Percentiles rank a stretch among this genome's conserved stretches.
These are phyloP conservation scores for Podila minutissima DNA, from an alignment of 192 early-diverging fungal genomes.

Conservation along the genomic window DNA sequence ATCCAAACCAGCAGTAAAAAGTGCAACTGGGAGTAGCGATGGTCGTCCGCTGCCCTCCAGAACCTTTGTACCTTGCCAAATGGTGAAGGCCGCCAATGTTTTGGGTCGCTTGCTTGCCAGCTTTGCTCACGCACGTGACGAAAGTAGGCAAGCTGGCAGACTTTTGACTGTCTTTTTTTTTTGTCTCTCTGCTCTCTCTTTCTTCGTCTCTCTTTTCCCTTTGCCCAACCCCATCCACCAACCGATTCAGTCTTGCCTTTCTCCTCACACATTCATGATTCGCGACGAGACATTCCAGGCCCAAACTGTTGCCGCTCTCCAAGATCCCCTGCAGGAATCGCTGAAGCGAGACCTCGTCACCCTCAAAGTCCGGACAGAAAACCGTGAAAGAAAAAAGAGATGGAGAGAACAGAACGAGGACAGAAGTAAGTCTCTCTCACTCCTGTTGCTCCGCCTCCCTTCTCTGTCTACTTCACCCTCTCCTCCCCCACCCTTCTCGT, in stretches of 20 bases:
- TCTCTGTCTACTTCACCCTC: not conserved
- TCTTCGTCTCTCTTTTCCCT: not conserved
- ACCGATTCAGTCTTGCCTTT: not conserved
- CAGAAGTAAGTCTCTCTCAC: slow-evolving; percentile 37
- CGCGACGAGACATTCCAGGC: not conserved
- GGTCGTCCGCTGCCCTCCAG: too few species aligned
- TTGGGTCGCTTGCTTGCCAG: too few species aligned
- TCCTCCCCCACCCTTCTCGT: not conserved
- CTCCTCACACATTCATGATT: not conserved
- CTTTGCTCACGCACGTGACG: not conserved
- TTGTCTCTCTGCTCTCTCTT: too few species aligned
- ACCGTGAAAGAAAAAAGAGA: slow-evolving; percentile 50
- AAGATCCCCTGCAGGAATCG: slow-evolving; percentile 21
- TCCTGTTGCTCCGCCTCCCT: not conserved
- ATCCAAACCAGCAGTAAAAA: too few species aligned
- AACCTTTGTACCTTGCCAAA: too few species aligned
- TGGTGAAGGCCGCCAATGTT: too few species aligned
- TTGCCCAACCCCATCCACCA: not conserved
- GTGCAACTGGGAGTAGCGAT: too few species aligned
- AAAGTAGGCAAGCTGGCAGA: not conserved
- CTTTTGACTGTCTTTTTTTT: too few species aligned
- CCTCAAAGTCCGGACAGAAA: slow-evolving; percentile 53
- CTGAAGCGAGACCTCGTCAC: slow-evolving; percentile 35
- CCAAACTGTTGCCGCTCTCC: not conserved
- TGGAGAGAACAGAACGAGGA: slow-evolving; percentile 57